Evolutionary conservation across 1,284 basidiomycete species (phyloP).

Genomic region (Rhodotorula glutinis): DNA sequence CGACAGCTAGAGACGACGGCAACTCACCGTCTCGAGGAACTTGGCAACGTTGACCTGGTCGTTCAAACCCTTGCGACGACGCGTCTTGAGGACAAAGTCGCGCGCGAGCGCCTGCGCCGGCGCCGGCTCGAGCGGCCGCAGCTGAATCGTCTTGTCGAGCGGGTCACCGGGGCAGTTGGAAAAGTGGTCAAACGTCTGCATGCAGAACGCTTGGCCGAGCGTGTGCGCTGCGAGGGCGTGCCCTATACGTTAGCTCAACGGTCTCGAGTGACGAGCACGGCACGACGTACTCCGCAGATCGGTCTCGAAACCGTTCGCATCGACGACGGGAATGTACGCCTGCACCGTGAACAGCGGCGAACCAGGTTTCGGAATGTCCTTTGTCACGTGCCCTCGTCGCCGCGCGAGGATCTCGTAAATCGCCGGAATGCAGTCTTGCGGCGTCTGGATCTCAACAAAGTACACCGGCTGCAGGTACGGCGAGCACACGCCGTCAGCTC

Average conservation of each 20-base stretch:
- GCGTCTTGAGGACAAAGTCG: conserved; percentile 92
- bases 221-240: conserved; percentile 62
- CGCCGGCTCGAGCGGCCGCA: conserved; percentile 93
- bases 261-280: not conserved
- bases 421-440: conserved; percentile 95
- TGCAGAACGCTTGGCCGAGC: conserved; percentile 93
- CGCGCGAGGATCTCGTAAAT: conserved; percentile 96
- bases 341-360: conserved; percentile 96
- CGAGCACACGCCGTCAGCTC: not conserved
- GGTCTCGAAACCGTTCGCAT: conserved; percentile 98
- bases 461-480: conserved; percentile 81
- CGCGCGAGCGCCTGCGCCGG: conserved; percentile 70
- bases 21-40: conserved; percentile 17
- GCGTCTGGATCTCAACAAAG: conserved; percentile 96
- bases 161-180: conserved; percentile 95
- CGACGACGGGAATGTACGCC: conserved; percentile 95
- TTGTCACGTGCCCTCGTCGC: conserved; percentile 93
- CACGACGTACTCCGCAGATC: conserved; percentile 68
- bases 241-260: not conserved
- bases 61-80: conserved; percentile 76
- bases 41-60: conserved; percentile 40
- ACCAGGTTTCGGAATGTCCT: conserved; percentile 95
- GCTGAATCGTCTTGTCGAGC: conserved; percentile 89
- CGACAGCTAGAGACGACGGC: not conserved
- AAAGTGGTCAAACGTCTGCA: conserved; percentile 98